Evolutionary conservation across 495 filamentous ascomycete genomes (phyloP), one percentile per base, ranked within the genome.

Genomic region (Trichoderma gamsii): DNA sequence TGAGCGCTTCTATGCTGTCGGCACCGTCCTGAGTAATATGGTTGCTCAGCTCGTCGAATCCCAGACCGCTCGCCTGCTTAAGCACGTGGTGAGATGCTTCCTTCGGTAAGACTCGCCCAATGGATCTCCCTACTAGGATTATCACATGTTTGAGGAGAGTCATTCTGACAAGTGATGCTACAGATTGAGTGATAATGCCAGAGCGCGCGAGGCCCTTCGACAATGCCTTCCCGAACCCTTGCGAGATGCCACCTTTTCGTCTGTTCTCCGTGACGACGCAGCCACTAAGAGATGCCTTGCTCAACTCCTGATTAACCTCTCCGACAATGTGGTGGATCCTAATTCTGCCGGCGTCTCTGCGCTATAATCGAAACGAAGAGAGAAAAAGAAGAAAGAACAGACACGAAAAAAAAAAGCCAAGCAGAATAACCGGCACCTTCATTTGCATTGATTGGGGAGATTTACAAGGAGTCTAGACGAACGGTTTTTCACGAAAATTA

Each of bases 11-110:
- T 98, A 99, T 71, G 95, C 95, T 2, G 95, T 99, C 11, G 95
- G 95, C 13, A 99, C 95, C 0, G 95, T 99, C 35, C 82, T 99
- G 63, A 97, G 92, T 80, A 99, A 98, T 73, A 99, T 99, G 95
- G 95, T 99, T 43, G 90, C 88, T 51, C 93, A 97, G 78, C 83
- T 99, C 25, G 96, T 98, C 51, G 95, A 99, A 77, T 93, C 97
- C 74, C 95, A 98, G 80, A 99, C 95, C 0, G 96, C 96, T 44
- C 83, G 95, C 56, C 84, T 99, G 35, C 85, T 99, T 23, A 99
- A 99, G 85, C 95, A 99, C 73, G 95, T 99, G 65, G 96, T 99
- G 29, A 86, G 95, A 66, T 99, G 95, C 79, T 99, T 99, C 76
- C 85, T 99, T 73, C 84, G 95, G 90, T 96, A 79, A 71, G 89